Evolutionary conservation across 2,329 filamentous ascomycete species (phyloP), one percentile per base, ranked within the genome.

Genomic region (Sphaceloma murrayae): DNA sequence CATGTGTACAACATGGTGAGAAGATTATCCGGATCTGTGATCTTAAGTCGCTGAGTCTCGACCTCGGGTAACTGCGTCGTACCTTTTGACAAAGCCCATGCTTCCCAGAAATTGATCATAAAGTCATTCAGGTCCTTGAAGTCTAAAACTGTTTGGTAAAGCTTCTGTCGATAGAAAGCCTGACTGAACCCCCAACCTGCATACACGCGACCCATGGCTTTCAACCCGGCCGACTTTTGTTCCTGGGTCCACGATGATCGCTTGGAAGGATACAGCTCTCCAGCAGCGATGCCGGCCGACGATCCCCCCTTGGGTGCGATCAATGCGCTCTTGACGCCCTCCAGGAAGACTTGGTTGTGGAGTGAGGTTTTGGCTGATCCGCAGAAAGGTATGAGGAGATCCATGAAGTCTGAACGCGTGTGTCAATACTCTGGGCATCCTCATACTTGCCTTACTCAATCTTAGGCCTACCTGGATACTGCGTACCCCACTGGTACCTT

Each of bases 121-220:
- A 87, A 89, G 43, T 83, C 38, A 33, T 87, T 82, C 2, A 88
- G 67, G 45, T 75, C 67, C 51, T 77, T 77, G 54, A 72, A 85
- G 0, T 80, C 79, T 6, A 87, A 68, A 1, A 57, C 65, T 1
- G 61, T 77, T 57, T 83, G 74, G 57, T 80, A 80, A n/a, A 85
- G 48, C 56, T 72, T 78, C 52, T 85, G 68, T 1, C 84, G 72
- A 54, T 89, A 89, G 55, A 88, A 89, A 0, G 81, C 72, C 54
- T 88, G 83, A 42, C 77, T 82, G 54, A 89, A 83, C 0, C 85
- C 84, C 83, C 75, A 91, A 0, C 83, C 84, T 1, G 84, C 82
- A 60, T 91, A 91, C 0, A 78, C 83, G 4, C 59, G 50, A 1
- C 56, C 82, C 46, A 89, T 74, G 0, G 84, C 83, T 54, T 80